Base-by-base conservation (phyloP, 1,284 basidiomycete genomes). In the Leccinum fallax region DNA sequence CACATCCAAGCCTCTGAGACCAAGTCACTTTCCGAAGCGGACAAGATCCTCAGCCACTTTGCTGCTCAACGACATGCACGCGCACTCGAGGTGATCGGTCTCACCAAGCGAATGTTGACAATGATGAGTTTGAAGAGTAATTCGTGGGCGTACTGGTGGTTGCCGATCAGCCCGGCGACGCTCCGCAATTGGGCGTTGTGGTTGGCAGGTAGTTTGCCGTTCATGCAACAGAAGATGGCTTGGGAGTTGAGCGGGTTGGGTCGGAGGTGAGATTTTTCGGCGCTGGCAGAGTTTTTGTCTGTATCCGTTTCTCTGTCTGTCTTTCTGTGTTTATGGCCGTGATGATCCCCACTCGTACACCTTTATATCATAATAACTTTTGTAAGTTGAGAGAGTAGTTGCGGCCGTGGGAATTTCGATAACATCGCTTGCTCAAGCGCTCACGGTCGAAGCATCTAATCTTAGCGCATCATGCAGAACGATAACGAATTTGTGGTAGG, bases 401-500 rank as follows among this genome's bases (percentile, higher is more conserved):
- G 34, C 5, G 34, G 2, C 34, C 43, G 43, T 46, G 43, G 43
- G 43, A 46, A 46, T 11, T 46, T 46, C n/a, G 19, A 46, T 46
- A 11, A 46, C 15, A n/a, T n/a, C 5, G 15, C n/a, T 40, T n/a
- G 40, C 5, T 40, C n/a, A n/a, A 16, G 38, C 38, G 15, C 32
- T 32, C 6, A 21, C 21, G 21, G 21, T 21, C 21, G 38, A 16
- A n/a, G 9, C 43, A 19, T 21, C 43, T 46, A 46, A 46, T 19
- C 43, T 19, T 46, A 11, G 19, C 15, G 48, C 19, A 21, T 46
- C 26, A 69, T 68, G 62, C 60, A 60, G 21, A 38, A 57, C 54
- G 57, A 61, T 32, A 26, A 51, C 16, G 72, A 73, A 61, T 70
- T 74, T 28, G 69, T 76, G 66, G 71, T 76, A 63, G 46, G 73